Conservation (phyloP, 805 yeast species). For the Wickerhamomyces alni region DNA sequence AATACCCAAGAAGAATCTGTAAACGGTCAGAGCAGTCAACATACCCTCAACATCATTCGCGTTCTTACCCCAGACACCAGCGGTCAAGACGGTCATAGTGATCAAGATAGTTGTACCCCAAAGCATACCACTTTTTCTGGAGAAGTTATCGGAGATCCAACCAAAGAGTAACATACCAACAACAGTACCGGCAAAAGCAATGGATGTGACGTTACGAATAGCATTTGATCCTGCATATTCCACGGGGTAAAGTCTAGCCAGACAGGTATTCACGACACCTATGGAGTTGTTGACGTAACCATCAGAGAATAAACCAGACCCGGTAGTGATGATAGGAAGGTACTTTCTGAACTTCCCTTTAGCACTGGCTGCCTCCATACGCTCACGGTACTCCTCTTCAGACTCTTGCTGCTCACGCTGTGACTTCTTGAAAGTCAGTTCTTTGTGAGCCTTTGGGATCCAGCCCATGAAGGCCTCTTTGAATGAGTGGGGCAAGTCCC, state of each 20-base stretch:
- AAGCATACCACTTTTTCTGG: slow-evolving; percentile 82
- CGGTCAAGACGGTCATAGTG: slow-evolving; percentile 67
- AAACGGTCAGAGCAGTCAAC: slow-evolving; percentile 77
- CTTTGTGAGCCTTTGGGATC: slow-evolving; percentile 35
- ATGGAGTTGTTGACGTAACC: slow-evolving; percentile 89
- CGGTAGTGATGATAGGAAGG: slow-evolving; percentile 76
- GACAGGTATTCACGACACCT: slow-evolving; percentile 68
- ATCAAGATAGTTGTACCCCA: slow-evolving; percentile 70
- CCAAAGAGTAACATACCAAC: slow-evolving; percentile 83
- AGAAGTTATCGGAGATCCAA: slow-evolving; percentile 67
- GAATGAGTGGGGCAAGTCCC: slow-evolving; percentile 46
- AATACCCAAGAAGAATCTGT: slow-evolving; percentile 82
- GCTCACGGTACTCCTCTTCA: slow-evolving; percentile 18
- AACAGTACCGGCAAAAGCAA: slow-evolving; percentile 90
- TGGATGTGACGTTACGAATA: slow-evolving; percentile 72
- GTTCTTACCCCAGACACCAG: slow-evolving; percentile 77
- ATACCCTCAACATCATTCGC: slow-evolving; percentile 53
- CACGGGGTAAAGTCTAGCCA: slow-evolving; percentile 57
- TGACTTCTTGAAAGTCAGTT: slow-evolving; percentile 33
- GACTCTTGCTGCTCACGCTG: slow-evolving; percentile 23
- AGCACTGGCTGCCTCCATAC: slow-evolving; percentile 13
- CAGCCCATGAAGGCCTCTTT: slow-evolving; percentile 34
- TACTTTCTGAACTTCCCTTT: slow-evolving; percentile 28
- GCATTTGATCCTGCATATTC: slow-evolving; percentile 62
- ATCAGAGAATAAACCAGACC: slow-evolving; percentile 91